Evolutionary conservation across 2,329 filamentous ascomycete genomes (phyloP).

Genomic region (Xylariales sp.): DNA sequence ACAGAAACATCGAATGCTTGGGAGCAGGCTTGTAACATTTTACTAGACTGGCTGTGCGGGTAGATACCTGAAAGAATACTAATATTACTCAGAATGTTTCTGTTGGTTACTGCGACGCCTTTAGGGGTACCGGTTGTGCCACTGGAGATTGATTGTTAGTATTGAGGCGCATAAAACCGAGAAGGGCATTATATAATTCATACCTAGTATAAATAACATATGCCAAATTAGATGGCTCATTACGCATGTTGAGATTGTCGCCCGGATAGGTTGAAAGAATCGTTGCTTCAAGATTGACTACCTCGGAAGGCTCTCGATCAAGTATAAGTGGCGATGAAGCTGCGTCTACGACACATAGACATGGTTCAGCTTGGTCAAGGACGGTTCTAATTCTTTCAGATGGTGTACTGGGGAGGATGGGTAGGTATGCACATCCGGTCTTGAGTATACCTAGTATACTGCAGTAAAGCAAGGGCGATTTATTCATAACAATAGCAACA

Average conservation of each 20-base stretch:
- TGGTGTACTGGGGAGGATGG: conserved; percentile 79
- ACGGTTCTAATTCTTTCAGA: conserved; percentile 69
- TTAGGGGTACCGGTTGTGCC: conserved; percentile 86
- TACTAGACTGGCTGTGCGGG: conserved; percentile 63
- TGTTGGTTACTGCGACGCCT: conserved; percentile 80
- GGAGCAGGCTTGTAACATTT: conserved; percentile 84
- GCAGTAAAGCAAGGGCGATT: conserved; percentile 77
- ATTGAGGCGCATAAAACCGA: not conserved
- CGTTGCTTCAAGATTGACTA: conserved; percentile 52
- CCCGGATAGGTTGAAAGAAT: conserved; percentile 48
- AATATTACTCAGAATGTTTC: conserved; percentile 82
- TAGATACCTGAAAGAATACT: conserved; percentile 74
- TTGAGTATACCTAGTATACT: conserved; percentile 81
- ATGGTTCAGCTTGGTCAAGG: conserved; percentile 67
- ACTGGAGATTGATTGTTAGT: conserved; percentile 47
- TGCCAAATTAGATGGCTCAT: conserved; percentile 65
- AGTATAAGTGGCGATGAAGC: conserved; percentile 38
- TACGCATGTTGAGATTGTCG: conserved; percentile 53
- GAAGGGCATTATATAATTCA: not conserved
- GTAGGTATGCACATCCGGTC: conserved; percentile 81
- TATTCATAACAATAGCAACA: conserved; percentile 82
- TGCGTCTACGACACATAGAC: conserved; percentile 57
- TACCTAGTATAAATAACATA: conserved; percentile 82
- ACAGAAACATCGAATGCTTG: conserved; percentile 90
- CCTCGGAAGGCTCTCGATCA: conserved; percentile 33